phyloP scores from a whole-genome alignment of 345 rosid genomes.

The Eucalyptus caleyi region DNA sequence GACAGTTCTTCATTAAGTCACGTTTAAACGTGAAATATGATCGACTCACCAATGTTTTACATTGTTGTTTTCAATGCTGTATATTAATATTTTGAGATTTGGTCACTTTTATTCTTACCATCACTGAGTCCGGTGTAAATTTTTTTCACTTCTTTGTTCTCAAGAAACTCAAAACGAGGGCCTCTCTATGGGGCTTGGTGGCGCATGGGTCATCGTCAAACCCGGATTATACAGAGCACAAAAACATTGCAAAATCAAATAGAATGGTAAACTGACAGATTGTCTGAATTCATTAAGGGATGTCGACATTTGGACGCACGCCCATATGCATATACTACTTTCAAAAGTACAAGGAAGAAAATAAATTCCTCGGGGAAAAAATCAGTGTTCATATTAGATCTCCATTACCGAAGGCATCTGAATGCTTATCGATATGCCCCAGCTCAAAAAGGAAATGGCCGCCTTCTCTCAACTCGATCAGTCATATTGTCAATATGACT shows the following conservation, averaged over 20 bases:
- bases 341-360: neutral
- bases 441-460: neutral
- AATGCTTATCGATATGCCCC: neutral
- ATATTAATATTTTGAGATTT: neutral
- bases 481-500: neutral
- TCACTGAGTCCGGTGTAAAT: neutral
- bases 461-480: neutral
- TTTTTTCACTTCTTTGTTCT: neutral
- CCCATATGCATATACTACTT: neutral
- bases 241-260: neutral
- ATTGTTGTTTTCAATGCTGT: neutral
- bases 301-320: neutral
- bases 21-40: neutral
- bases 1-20: neutral
- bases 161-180: neutral
- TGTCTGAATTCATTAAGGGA: neutral
- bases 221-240: neutral
- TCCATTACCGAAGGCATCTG: neutral
- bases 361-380: neutral
- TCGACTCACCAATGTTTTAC: neutral
- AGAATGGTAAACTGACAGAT: neutral
- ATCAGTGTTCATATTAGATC: neutral
- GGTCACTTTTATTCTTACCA: neutral
- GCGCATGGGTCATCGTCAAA: neutral
- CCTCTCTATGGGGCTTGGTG: neutral